phyloP scores from a whole-genome alignment of 257 asterid genomes.

The Ilex asprella region DNA sequence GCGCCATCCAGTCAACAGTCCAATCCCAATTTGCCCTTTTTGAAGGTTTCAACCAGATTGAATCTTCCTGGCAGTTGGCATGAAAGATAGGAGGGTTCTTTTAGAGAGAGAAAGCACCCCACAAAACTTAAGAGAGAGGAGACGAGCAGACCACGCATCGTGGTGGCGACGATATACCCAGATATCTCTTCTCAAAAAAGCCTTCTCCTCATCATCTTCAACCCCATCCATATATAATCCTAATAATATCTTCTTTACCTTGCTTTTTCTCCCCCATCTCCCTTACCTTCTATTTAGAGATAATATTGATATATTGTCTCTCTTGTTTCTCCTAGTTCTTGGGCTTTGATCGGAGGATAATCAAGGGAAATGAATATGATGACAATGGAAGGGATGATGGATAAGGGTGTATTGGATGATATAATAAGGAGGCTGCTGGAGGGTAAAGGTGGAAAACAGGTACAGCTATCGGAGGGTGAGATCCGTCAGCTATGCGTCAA shows the following conservation, averaged over 20 bases:
- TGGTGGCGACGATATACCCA: constrained; percentile 13
- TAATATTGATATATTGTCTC: neutral
- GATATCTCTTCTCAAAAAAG: neutral
- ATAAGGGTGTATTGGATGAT: constrained; percentile 68
- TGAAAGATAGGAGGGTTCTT: neutral
- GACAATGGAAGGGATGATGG: constrained; percentile 87
- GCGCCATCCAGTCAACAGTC: too few species aligned
- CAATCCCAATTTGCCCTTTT: neutral
- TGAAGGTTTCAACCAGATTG: constrained; percentile 26
- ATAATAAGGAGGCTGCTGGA: constrained; percentile 65
- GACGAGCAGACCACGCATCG: constrained; percentile 30
- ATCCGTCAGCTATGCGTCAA: constrained; percentile 89
- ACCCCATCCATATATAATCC: neutral
- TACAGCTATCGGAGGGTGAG: constrained; percentile 90
- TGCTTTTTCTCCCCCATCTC: neutral
- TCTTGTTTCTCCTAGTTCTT: constrained; percentile 8
- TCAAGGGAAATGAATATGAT: constrained; percentile 33
- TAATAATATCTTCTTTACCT: constrained; percentile 7
- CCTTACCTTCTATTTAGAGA: neutral
- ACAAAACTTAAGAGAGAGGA: constrained; percentile 1
- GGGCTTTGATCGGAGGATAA: neutral
- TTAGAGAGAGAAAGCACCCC: neutral
- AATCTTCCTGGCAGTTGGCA: constrained; percentile 25
- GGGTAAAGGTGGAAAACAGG: constrained; percentile 91
- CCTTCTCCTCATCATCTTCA: neutral